A percentile compares a stretch with the other conserved stretches of the same genome.
These are phyloP conservation scores for Neurospora pannonica DNA, from an alignment of 495 filamentous ascomycete species.

Conservation along the genomic window DNA sequence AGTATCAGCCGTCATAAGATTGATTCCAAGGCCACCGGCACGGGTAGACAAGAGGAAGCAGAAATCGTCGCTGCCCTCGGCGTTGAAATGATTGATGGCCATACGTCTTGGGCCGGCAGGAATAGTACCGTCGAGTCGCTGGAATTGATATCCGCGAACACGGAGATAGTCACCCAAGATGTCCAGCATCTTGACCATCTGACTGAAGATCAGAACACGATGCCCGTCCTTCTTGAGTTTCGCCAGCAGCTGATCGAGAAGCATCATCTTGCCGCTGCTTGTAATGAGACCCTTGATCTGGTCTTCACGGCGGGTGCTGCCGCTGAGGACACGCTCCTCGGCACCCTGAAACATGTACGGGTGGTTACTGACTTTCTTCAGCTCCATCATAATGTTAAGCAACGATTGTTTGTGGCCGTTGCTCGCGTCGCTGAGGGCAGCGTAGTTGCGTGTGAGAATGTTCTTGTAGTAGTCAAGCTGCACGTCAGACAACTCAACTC, in stretches of 20 bases:
- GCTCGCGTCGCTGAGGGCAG: conserved; percentile 80
- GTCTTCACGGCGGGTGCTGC: conserved; percentile 71
- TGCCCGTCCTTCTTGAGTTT: conserved; percentile 89
- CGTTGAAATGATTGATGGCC: conserved; percentile 97
- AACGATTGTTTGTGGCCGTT: conserved; percentile 86
- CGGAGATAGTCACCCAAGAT: conserved; percentile 89
- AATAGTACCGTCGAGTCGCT: conserved; percentile 92
- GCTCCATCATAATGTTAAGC: conserved; percentile 99
- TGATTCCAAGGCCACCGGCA: conserved; percentile 94
- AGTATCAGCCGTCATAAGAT: conserved; percentile 96
- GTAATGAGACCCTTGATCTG: conserved; percentile 83
- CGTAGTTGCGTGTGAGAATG: conserved; percentile 93
- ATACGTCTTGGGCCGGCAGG: conserved; percentile 71
- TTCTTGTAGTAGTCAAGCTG: conserved; percentile 98
- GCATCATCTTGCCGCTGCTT: conserved; percentile 98
- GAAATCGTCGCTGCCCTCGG: conserved; percentile 86
- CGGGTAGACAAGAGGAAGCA: conserved; percentile 93
- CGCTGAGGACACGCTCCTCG: conserved; percentile 75
- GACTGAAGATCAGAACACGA: conserved; percentile 94
- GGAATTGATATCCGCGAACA: conserved; percentile 80
- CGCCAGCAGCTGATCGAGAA: conserved; percentile 82
- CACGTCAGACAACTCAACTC: conserved; percentile 89
- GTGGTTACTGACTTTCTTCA: conserved; percentile 98
- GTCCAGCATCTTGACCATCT: conserved; percentile 99
- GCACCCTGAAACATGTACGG: conserved; percentile 94